Conservation (phyloP, 2,329 filamentous ascomycete species). For the Penicillium sp. region DNA sequence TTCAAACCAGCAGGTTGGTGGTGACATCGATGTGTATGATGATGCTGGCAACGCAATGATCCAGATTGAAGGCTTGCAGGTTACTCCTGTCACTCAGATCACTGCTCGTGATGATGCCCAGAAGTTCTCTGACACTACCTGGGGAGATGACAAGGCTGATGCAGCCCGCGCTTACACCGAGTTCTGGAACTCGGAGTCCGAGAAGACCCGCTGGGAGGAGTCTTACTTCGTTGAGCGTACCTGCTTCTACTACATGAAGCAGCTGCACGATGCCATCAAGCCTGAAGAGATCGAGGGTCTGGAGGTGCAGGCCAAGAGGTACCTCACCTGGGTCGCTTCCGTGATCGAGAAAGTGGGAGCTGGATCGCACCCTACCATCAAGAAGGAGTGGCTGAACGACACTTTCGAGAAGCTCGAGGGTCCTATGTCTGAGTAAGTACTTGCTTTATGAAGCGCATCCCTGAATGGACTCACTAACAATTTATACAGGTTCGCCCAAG, state of each 20-base stretch:
- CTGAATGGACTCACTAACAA: neutral
- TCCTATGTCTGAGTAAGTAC: neutral
- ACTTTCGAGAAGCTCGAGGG: neutral
- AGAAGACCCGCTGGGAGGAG: neutral
- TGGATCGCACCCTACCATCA: neutral
- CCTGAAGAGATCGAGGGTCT: neutral
- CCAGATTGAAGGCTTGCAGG: neutral
- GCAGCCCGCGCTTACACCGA: neutral
- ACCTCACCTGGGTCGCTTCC: neutral
- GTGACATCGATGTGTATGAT: neutral
- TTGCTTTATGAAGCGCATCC: no score
- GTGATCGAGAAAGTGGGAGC: neutral
- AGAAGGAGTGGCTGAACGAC: conserved; percentile 3
- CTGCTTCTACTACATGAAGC: neutral
- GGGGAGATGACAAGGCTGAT: neutral
- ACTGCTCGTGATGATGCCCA: neutral
- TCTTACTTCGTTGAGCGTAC: neutral
- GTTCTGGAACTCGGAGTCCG: neutral
- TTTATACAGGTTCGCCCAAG: neutral
- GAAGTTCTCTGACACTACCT: neutral
- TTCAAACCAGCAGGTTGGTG: neutral
- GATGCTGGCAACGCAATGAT: neutral
- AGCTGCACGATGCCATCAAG: neutral
- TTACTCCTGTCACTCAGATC: neutral
- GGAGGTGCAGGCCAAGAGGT: neutral